Evolutionary conservation across 2,329 filamentous ascomycete genomes (phyloP).

Genomic region (Fusarium staphyleae): DNA sequence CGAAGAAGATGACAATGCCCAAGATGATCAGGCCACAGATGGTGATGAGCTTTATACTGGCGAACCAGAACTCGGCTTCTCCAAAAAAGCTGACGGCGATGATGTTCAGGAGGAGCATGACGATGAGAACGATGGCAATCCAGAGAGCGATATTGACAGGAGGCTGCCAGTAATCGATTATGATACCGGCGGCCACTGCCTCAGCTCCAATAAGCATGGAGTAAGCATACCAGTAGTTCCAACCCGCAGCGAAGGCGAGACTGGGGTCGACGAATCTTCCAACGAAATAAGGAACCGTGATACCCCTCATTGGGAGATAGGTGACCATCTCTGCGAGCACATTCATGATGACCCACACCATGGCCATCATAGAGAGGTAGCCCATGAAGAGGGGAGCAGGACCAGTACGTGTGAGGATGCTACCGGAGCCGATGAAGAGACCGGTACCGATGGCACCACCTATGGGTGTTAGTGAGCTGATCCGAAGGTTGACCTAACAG

Average conservation of each 20-base stretch:
- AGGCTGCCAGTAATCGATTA: conserved; percentile 65
- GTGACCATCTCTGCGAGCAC: conserved; percentile 61
- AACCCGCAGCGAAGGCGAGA: conserved; percentile 60
- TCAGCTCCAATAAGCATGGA: conserved; percentile 63
- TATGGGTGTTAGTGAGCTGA: neutral
- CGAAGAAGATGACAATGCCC: conserved; percentile 54
- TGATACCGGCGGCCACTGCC: conserved; percentile 61
- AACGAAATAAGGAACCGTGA: conserved; percentile 64
- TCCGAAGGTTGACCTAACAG: neutral
- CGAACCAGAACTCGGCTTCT: conserved; percentile 69
- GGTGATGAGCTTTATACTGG: conserved; percentile 64
- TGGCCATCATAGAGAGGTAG: conserved; percentile 63
- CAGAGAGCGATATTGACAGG: conserved; percentile 61
- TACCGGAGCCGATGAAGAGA: conserved; percentile 67
- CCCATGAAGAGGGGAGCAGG: conserved; percentile 74
- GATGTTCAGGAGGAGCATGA: conserved; percentile 63
- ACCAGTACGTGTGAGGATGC: conserved; percentile 61
- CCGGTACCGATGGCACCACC: conserved; percentile 65
- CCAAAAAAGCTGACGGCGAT: conserved; percentile 63
- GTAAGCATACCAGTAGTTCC: conserved; percentile 69
- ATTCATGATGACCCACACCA: conserved; percentile 65
- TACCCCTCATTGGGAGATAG: conserved; percentile 62
- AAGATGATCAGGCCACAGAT: conserved; percentile 65
- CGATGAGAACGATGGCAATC: conserved; percentile 63
- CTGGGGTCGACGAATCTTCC: conserved; percentile 60